phyloP scores from a whole-genome alignment of 805 yeast species.

The Zygotorulaspora florentina region DNA sequence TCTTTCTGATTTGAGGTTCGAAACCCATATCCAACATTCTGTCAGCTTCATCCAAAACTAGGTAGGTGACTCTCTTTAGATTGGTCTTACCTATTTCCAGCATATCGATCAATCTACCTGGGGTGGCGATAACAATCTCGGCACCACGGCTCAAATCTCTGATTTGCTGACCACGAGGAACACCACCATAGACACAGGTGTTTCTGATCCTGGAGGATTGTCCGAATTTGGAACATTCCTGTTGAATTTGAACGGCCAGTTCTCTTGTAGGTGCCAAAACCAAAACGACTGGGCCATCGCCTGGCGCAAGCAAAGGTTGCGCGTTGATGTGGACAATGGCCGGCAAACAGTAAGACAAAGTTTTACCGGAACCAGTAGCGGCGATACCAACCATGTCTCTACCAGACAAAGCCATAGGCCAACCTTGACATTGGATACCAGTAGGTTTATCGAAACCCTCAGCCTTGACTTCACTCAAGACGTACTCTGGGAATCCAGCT shows the following conservation, averaged over 20 bases:
- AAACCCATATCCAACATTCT: conserved; percentile 99
- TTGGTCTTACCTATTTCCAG: conserved; percentile 92
- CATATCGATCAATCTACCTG: conserved; percentile 98
- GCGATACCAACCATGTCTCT: conserved; percentile 99
- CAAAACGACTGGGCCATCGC: conserved; percentile 96
- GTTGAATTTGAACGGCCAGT: conserved; percentile 95
- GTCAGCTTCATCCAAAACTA: conserved; percentile 98
- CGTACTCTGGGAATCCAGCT: conserved; percentile 97
- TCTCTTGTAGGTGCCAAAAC: conserved; percentile 99
- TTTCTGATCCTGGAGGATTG: conserved; percentile 87
- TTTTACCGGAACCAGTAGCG: conserved; percentile 98
- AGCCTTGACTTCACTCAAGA: conserved; percentile 77
- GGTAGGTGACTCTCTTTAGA: conserved; percentile 91
- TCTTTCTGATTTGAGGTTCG: conserved; percentile 98
- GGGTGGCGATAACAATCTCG: conserved; percentile 96
- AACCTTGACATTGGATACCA: conserved; percentile 97
- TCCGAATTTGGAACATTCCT: conserved; percentile 94
- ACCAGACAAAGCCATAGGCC: conserved; percentile 99
- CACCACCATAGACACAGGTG: conserved; percentile 99
- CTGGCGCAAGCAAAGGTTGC: conserved; percentile 86
- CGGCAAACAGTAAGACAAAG: conserved; percentile 94
- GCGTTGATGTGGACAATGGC: conserved; percentile 97
- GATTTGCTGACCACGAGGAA: conserved; percentile 95
- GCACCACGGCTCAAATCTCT: conserved; percentile 94
- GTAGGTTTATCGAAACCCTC: conserved; percentile 95